Conservation (phyloP, 768 basidiomycete genomes). For the Crucibulum laeve region DNA sequence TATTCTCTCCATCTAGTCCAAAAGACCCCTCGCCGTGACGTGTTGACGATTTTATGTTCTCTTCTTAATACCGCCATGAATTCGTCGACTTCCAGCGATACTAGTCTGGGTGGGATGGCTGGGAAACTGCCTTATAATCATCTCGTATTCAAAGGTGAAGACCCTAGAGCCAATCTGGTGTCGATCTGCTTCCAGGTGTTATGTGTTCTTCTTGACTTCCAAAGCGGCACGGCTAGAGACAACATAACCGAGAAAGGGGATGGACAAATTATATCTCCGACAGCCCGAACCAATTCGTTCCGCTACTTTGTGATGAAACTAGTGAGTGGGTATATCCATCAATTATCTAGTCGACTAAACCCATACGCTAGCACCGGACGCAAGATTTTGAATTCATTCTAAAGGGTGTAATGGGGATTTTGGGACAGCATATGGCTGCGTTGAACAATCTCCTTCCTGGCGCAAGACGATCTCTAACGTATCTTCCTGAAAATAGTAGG, state of each 20-base stretch:
- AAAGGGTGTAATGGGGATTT: constrained; percentile 60
- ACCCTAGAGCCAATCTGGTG: constrained; percentile 68
- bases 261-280: constrained; percentile 40
- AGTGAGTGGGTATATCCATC: constrained; percentile 35
- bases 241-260: constrained; percentile 36
- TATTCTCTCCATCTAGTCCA: constrained; percentile 80
- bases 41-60: constrained; percentile 92
- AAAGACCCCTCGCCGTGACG: constrained; percentile 69
- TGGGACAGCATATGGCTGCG: constrained; percentile 74
- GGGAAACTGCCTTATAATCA: constrained; percentile 88
- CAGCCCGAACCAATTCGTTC: constrained; percentile 79
- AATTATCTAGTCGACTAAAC: constrained; percentile 7
- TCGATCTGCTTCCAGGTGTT: constrained; percentile 75
- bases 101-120: constrained; percentile 62
- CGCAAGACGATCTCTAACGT: constrained; percentile 77
- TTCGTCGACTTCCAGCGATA: constrained; percentile 45
- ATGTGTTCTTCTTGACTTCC: constrained; percentile 74
- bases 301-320: constrained; percentile 90
- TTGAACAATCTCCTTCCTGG: constrained; percentile 78
- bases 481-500: constrained; percentile 79
- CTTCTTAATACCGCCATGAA: constrained; percentile 88
- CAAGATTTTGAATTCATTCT: constrained; percentile 87
- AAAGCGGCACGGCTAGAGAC: constrained; percentile 71
- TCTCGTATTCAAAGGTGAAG: constrained; percentile 86
- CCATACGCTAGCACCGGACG: constrained; percentile 65